These are phyloP conservation scores for Chrysoporthe cubensis DNA, from an alignment of 2,329 filamentous ascomycete genomes.

Conservation along the genomic window DNA sequence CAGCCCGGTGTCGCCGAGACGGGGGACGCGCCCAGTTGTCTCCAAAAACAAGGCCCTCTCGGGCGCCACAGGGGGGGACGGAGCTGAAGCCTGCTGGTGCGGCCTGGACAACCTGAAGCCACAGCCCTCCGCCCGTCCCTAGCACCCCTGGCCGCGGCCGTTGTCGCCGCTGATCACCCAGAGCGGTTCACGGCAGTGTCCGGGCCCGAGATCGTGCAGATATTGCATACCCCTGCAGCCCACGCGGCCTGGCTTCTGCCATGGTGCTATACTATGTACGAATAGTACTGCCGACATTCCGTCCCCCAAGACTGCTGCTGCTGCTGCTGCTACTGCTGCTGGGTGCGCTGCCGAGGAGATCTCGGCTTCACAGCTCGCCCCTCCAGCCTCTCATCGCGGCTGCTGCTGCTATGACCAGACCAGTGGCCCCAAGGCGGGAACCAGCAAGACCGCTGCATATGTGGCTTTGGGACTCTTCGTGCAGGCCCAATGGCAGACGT, in stretches of 20 bases:
- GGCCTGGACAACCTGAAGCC: not conserved
- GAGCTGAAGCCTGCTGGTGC: slow-evolving; percentile 1
- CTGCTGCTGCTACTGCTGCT: too few relatives aligned
- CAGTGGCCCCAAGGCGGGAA: too few relatives aligned
- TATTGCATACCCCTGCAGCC: slow-evolving; percentile 26
- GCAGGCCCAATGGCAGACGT: not conserved
- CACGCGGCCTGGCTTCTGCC: slow-evolving; percentile 11
- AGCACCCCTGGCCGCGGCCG: slow-evolving; percentile 23
- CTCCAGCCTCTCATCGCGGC: too few relatives aligned
- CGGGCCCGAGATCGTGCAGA: slow-evolving; percentile 26
- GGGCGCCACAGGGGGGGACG: not conserved
- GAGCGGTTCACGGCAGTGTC: slow-evolving; percentile 26
- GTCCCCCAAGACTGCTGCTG: too few relatives aligned
- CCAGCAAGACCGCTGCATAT: not conserved
- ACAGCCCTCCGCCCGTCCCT: not conserved
- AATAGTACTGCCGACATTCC: too few relatives aligned
- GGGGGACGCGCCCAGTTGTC: not conserved
- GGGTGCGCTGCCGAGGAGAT: too few relatives aligned
- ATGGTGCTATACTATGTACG: not conserved
- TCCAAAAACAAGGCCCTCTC: not conserved
- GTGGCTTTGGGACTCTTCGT: too few relatives aligned
- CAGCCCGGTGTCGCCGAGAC: slow-evolving; percentile 6
- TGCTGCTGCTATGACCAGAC: too few relatives aligned
- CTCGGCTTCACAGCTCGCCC: too few relatives aligned
- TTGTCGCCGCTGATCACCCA: slow-evolving; percentile 25